Evolutionary conservation across 2,329 filamentous ascomycete species (phyloP), one percentile per base, ranked within the genome.

Genomic region (Pseudogymnoascus pannorum): DNA sequence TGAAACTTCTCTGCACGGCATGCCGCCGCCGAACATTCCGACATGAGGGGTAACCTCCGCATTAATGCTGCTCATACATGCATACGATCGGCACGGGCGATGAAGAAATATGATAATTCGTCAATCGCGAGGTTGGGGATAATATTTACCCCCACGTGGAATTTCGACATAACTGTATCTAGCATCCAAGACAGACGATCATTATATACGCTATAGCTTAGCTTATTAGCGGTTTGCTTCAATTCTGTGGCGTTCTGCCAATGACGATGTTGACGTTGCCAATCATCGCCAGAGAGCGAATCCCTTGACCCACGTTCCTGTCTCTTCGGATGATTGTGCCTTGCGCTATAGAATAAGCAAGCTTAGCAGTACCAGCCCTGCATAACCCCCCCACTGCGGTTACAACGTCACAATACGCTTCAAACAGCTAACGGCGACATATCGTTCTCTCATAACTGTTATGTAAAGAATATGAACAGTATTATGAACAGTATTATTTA

Each of bases 31-130:
- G 44, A 29, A 3, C n/a, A 38, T 16, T 38, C n/a, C 35, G 24
- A 54, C 44, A 54, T 54, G 44, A 29, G 44, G 44, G n/a, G 24
- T 54, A 29, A 11, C n/a, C 24, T 31, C 24, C 24, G n/a, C 44
- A 18, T 5, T 24, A 16, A 29, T 11, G 29, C 24, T 26, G 26
- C n/a, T 4, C 24, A 8, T 31, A 8, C 24, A 8, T 31, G 14
- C 44, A 54, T 54, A 54, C 44, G 44, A 54, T 54, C 44, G 5
- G 24, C 44, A 54, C 44, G 44, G 24, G 44, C 44, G 24, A 29
- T 24, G 24, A 54, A 24, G 44, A 29, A 51, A 51, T 51, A n/a
- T 54, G n/a, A 54, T 54, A 54, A 54, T 54, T 54, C 44, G 44
- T 31, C 24, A 31, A 54, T 54, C 14, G n/a, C 24, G 24, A 54